Conservation (phyloP, 2,329 filamentous ascomycete species). For the Fusarium abutilonis region DNA sequence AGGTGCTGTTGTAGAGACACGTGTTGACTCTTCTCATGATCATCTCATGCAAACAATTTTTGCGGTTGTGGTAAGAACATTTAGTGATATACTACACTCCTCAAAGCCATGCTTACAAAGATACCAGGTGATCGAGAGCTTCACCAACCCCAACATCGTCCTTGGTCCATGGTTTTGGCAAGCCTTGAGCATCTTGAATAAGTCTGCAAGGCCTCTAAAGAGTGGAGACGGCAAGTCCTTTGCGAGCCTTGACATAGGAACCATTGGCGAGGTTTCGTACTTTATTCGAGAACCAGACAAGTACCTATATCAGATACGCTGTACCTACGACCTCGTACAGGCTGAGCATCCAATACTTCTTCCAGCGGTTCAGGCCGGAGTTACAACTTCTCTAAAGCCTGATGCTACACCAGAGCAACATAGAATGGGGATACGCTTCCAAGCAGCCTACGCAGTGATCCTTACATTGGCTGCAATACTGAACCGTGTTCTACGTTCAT, state of each 20-base stretch:
- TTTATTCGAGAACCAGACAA: neutral
- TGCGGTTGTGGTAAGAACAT: neutral
- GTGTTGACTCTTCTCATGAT: neutral
- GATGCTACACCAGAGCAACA: neutral
- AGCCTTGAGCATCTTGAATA: neutral
- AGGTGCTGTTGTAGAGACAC: neutral
- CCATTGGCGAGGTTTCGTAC: conserved; percentile 2
- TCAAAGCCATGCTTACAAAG: accelerated
- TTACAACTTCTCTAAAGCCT: neutral
- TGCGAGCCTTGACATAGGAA: neutral
- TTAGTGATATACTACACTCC: neutral
- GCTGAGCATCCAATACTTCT: neutral
- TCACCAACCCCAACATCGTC: neutral
- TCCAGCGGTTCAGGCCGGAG: neutral
- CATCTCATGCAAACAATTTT: conserved; percentile 2
- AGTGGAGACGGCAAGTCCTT: conserved; percentile 3
- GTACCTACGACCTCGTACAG: neutral
- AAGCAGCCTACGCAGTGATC: conserved; percentile 1
- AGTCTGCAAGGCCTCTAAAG: neutral
- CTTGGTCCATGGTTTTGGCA: conserved; percentile 16
- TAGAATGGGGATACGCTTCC: conserved; percentile 6
- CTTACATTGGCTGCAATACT: neutral
- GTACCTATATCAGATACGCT: conserved; percentile 17
- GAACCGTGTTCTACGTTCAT: conserved; percentile 5
- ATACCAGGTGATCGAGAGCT: conserved; percentile 4